Conservation (phyloP, 768 basidiomycete species). For the Brasilioporus rufonigricans region DNA sequence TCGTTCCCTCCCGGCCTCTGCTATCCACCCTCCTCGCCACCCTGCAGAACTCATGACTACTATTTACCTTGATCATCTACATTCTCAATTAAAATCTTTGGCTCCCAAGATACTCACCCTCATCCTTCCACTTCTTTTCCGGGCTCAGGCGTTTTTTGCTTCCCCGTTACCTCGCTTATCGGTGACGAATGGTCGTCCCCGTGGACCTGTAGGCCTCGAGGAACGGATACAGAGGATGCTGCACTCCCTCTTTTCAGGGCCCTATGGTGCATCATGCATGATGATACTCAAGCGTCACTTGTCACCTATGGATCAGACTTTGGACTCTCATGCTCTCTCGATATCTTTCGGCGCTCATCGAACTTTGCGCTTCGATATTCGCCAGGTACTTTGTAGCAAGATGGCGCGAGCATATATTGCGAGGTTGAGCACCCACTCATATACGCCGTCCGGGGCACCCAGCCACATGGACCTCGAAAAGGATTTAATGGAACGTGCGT, state of each 20-base stretch:
- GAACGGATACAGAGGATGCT: conserved; percentile 57
- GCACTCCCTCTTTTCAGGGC: conserved; percentile 56
- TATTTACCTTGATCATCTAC: conserved; percentile 63
- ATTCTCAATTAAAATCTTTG: conserved; percentile 58
- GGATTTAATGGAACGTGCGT: conserved; percentile 69
- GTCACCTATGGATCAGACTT: conserved; percentile 33
- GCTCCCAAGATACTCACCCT: conserved; percentile 49
- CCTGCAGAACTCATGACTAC: conserved; percentile 63
- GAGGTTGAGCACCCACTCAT: conserved; percentile 48
- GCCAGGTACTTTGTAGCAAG: conserved; percentile 56
- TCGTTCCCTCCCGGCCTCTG: conserved; percentile 37
- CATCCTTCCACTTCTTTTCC: conserved; percentile 74
- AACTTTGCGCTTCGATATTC: conserved; percentile 60
- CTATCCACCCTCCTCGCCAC: conserved; percentile 36
- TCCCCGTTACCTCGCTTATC: conserved; percentile 69
- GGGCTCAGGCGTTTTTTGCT: conserved; percentile 61
- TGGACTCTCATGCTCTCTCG: conserved; percentile 28
- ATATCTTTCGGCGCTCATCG: conserved; percentile 60
- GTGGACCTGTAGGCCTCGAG: conserved; percentile 40
- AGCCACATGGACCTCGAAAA: conserved; percentile 57
- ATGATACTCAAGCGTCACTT: conserved; percentile 58
- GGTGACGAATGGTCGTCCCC: conserved; percentile 40
- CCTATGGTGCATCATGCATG: conserved; percentile 65
- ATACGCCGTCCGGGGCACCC: conserved; percentile 59
- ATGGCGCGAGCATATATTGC: conserved; percentile 68